Percentiles rank a stretch among this genome's conserved stretches.
Conservation (phyloP, 441 rosid genomes). For the Sinapis alba region DNA sequence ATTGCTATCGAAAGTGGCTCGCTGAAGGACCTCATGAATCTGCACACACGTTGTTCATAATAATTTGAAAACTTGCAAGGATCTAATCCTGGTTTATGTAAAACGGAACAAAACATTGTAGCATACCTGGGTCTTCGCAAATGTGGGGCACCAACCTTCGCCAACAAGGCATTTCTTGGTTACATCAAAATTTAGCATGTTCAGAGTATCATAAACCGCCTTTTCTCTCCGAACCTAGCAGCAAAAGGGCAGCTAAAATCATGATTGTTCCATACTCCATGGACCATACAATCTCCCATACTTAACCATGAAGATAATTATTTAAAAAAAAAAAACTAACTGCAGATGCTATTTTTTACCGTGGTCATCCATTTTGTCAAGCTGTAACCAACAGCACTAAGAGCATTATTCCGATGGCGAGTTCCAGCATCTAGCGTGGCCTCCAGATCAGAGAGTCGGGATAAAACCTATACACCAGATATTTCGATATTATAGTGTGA, state of each 20-base stretch:
- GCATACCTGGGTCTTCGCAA: conserved; percentile 87
- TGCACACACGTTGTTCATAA: conserved; percentile 47
- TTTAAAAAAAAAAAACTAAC: background rate
- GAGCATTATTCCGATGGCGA: conserved; percentile 81
- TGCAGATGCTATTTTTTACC: conserved; percentile 26
- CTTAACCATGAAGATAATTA: conserved; percentile 12
- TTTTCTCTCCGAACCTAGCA: conserved; percentile 89
- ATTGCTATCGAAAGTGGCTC: conserved; percentile 90
- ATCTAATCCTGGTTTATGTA: background rate
- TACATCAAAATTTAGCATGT: conserved; percentile 96
- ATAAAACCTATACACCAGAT: conserved; percentile 63
- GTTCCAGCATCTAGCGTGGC: conserved; percentile 89
- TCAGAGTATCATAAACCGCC: conserved; percentile 87
- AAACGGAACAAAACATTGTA: background rate
- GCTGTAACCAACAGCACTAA: conserved; percentile 70
- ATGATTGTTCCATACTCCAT: conserved; percentile 13
- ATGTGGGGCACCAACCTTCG: conserved; percentile 97
- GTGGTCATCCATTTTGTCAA: conserved; percentile 40
- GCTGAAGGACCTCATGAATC: conserved; percentile 94
- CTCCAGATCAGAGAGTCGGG: conserved; percentile 94
- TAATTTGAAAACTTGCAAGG: background rate
- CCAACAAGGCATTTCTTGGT: conserved; percentile 98
- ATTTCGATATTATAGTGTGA: conserved; percentile 15
- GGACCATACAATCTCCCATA: conserved; percentile 14
- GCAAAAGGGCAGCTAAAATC: conserved; percentile 29